phyloP scores from a whole-genome alignment of 2,329 filamentous ascomycete species.

The Amauroascus verrucosus region DNA sequence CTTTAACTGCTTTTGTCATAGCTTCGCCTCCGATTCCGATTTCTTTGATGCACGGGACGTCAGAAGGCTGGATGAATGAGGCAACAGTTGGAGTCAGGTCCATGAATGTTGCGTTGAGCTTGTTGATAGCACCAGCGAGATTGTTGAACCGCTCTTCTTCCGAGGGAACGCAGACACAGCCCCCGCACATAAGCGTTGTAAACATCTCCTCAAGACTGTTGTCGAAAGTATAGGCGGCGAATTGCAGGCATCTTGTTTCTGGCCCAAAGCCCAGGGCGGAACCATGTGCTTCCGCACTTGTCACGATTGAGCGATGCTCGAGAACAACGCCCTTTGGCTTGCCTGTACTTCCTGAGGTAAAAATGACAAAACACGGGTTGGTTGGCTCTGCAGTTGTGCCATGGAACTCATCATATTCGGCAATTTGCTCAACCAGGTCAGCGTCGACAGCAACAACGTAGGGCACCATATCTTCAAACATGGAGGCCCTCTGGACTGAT shows the following conservation, averaged over 20 bases:
- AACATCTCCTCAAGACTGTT: conserved; percentile 31
- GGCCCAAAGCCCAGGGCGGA: conserved; percentile 38
- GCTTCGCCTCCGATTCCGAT: conserved; percentile 32
- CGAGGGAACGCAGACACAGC: conserved; percentile 37
- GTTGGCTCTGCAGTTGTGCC: conserved; percentile 51
- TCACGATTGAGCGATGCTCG: conserved; percentile 45
- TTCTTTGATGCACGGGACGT: conserved; percentile 31
- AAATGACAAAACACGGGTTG: conserved; percentile 69
- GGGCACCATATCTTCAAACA: conserved; percentile 35
- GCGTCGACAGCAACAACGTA: conserved; percentile 30
- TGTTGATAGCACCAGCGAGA: conserved; percentile 37
- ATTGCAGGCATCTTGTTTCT: conserved; percentile 28
- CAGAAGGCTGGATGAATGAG: conserved; percentile 26
- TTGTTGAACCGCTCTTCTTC: conserved; percentile 37
- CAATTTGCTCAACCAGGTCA: conserved; percentile 5
- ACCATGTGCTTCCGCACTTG: conserved; percentile 24
- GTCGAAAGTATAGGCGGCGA: conserved; percentile 39
- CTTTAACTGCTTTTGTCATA: conserved; percentile 20
- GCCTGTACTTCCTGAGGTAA: conserved; percentile 75
- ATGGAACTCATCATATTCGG: conserved; percentile 5
- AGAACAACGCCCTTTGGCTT: conserved; percentile 76
- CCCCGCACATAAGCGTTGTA: conserved; percentile 29
- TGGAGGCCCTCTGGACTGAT: conserved; percentile 27
- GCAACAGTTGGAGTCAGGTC: conserved; percentile 51
- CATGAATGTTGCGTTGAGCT: conserved; percentile 41